phyloP scores from a whole-genome alignment of 2,329 filamentous ascomycete genomes.

The Cercospora canescens region DNA sequence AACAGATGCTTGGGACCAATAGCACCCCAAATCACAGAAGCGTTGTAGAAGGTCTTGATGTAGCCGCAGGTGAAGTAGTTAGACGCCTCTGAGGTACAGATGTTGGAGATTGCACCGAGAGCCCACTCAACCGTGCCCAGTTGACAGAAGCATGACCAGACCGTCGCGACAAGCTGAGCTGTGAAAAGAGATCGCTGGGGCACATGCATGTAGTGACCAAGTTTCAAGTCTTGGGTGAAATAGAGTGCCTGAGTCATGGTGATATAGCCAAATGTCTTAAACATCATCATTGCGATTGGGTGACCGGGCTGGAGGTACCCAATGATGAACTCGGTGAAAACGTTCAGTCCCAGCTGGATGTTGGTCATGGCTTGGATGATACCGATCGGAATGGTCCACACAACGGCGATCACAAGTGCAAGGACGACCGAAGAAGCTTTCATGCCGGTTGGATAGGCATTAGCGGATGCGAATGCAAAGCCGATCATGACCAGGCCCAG shows the following conservation, averaged over 20 bases:
- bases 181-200: constrained; percentile 45
- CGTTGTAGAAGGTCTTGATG: constrained; percentile 26
- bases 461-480: constrained; percentile 20
- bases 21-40: constrained; percentile 29
- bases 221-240: constrained; percentile 43
- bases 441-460: constrained; percentile 71
- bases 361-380: constrained; percentile 94
- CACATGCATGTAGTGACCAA: constrained; percentile 47
- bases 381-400: constrained; percentile 86
- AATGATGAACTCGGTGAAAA: constrained; percentile 28
- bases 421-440: constrained; percentile 84
- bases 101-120: constrained; percentile 37
- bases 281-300: constrained; percentile 42
- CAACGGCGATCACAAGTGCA: constrained; percentile 71
- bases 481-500: constrained; percentile 23
- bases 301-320: constrained; percentile 31
- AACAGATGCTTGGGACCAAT: constrained; percentile 28
- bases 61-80: constrained; percentile 25
- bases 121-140: constrained; percentile 47
- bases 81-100: constrained; percentile 23
- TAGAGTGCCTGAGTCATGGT: constrained; percentile 44
- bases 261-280: constrained; percentile 44
- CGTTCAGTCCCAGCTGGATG: constrained; percentile 31
- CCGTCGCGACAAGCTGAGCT: constrained; percentile 47
- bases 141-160: constrained; percentile 40